These are phyloP conservation scores for Mycena indigotica DNA, from an alignment of 768 basidiomycete genomes.

Conservation along the genomic window DNA sequence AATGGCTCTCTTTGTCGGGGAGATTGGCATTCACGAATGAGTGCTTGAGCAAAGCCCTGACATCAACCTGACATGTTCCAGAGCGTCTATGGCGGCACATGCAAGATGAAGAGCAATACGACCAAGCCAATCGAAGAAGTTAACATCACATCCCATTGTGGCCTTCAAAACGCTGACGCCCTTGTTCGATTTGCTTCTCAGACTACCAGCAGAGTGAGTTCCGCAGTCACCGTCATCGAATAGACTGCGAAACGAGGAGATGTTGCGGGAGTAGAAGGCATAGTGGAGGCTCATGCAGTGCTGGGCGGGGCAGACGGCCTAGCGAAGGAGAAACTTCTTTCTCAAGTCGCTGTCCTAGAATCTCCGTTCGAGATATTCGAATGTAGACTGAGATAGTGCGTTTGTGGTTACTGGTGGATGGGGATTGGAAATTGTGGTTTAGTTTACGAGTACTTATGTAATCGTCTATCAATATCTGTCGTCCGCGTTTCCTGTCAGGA, in stretches of 20 bases:
- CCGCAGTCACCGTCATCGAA: slow-evolving; percentile 50
- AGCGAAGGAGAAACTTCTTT: slow-evolving; percentile 35
- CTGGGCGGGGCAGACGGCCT: slow-evolving; percentile 30
- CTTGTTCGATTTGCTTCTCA: slow-evolving; percentile 56
- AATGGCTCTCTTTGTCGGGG: slow-evolving; percentile 80
- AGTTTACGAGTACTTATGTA: too few species aligned
- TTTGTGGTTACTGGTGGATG: too few species aligned
- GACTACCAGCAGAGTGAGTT: slow-evolving; percentile 27
- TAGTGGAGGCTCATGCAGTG: slow-evolving; percentile 80
- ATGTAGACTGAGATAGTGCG: slow-evolving; percentile 27
- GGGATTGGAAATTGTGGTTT: too few species aligned
- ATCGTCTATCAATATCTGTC: too few species aligned
- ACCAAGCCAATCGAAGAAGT: slow-evolving; percentile 71
- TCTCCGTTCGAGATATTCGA: slow-evolving; percentile 27
- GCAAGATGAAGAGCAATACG: slow-evolving; percentile 83
- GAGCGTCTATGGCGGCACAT: slow-evolving; percentile 63
- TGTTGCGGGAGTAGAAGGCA: slow-evolving; percentile 68
- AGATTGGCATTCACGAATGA: slow-evolving; percentile 79
- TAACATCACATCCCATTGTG: slow-evolving; percentile 52
- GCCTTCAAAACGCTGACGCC: slow-evolving; percentile 43
- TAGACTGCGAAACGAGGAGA: slow-evolving; percentile 76
- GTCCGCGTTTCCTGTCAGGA: too few species aligned
- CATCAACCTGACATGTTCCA: slow-evolving; percentile 80
- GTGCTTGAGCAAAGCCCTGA: slow-evolving; percentile 73
- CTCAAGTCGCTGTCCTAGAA: slow-evolving; percentile 29